Base-by-base conservation (phyloP, 441 rosid species). In the Aquilaria agallochum region DNA sequence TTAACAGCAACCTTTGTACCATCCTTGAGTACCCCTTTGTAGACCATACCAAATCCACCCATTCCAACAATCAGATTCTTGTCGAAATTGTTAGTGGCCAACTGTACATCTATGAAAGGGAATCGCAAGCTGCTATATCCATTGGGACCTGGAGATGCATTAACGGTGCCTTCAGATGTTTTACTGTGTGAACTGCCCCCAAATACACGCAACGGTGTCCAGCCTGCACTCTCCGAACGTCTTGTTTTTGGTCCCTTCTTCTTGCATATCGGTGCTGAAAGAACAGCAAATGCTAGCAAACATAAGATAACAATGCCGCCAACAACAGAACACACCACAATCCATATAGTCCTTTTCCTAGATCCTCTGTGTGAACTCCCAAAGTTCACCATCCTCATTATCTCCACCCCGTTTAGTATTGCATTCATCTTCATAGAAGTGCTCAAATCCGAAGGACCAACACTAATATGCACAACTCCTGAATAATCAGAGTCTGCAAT, bases 1-100 rank as follows among this genome's bases (percentile, higher is more conserved):
- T 89, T 92, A 3, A 92, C 90, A 47, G 98, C 95, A 71, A 92
- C 78, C 76, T 81, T 87, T 0, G 87, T 87, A 65, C 71, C 81
- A 67, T 89, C 95, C 55, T 72, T 81, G 12, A 87, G 89, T 56
- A 84, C 79, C 11, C 87, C 98, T 79, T 83, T 87, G 80, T 70
- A 92, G 12, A 92, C 98, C 91, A 85, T 85, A 14, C 98, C 98
- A 56, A 92, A 92, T 62, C 96, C 98, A 0, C 98, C 98, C 0
- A 85, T 81, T 68, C 98, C 96, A 42, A 92, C 78, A 5, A 89
- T 70, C 55, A 89, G 76, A 66, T 46, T 83, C 65, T 59, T 78
- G 64, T 87, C 88, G n/a, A 92, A 92, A 67, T 82, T 87, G 70
- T 81, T 89, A 0, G 98, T 92, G 47, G 85, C 93, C 3, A 56